Base-by-base conservation (phyloP, 441 rosid genomes). In the Sinapis alba region DNA sequence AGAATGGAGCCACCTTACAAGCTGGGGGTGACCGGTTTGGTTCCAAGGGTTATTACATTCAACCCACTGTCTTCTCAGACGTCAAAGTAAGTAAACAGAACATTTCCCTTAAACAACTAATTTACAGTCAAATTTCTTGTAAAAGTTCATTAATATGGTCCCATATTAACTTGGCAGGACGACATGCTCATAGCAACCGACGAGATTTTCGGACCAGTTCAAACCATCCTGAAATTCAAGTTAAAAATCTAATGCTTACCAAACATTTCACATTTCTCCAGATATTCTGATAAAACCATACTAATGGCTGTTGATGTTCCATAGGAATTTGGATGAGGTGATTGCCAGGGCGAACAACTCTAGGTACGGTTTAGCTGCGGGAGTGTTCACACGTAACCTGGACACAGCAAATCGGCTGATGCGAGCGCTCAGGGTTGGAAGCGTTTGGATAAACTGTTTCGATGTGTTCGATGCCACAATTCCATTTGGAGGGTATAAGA, bases 191-290 rank as follows among this genome's bases (percentile, higher is more conserved):
- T 94, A 56, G 96, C 97, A 2, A 56, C 77, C 59, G 97, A 94
- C 1, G 99, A 94, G 86, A 92, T 94, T 28, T 94, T 94, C 6
- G 97, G 99, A 20, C 97, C 99, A 0, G 97, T 92, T 45, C 98
- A 92, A 34, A 74, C 94, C 58, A 89, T 94, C 83, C 79, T 94
- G 73, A 94, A 94, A 77, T 94, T 83, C 87, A 92, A 78, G 87
- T 84, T 84, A 62, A 28, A 36, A 36, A 71, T 50, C 69, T 51
- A 24, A 28, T 13, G 20, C 5, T 23, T 41, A 67, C 60, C 19
- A 73, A 69, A 24, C 36, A 41, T 13, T 18, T 41, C 2, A 38
- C 23, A 60, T 72, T 34, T 54, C 54, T 30, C n/a, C 7, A 21
- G 13, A 13, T 65, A 1, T 59, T 41, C 43, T 38, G 65, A 21